These are phyloP conservation scores for Bonnemaisonia californica DNA, from an alignment of 31 red algal genomes.

Conservation along the genomic window DNA sequence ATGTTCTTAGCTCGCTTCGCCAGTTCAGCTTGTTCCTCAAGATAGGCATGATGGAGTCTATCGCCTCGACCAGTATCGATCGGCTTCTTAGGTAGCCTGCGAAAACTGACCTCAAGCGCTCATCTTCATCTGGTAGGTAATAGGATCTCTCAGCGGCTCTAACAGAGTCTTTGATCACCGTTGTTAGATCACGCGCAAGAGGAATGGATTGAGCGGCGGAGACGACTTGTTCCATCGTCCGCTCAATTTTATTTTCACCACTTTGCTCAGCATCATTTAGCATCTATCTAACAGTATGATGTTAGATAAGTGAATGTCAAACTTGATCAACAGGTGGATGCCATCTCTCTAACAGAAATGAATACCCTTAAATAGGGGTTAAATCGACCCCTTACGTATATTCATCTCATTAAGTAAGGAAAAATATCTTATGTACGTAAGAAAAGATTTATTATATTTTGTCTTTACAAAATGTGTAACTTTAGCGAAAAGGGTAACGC, in stretches of 20 bases:
- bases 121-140: constrained; percentile 16
- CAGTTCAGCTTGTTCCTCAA: neutral
- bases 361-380: neutral
- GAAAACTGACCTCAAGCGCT: neutral
- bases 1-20: neutral
- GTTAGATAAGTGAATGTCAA: neutral
- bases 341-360: constrained; percentile 1
- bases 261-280: too few relatives aligned
- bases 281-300: too few relatives aligned
- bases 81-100: neutral
- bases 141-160: neutral
- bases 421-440: neutral
- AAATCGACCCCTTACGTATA: neutral
- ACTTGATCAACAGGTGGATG: constrained; percentile 1
- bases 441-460: constrained; percentile 16
- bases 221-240: too few relatives aligned
- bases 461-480: constrained; percentile 13
- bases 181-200: neutral
- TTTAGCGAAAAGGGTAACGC: constrained; percentile 6
- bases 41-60: neutral
- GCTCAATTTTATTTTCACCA: too few relatives aligned
- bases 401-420: neutral
- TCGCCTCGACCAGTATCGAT: neutral
- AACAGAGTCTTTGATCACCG: neutral
- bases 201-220: neutral